Evolutionary conservation across 164 flowering plant species (phyloP).

Genomic region (Echeveria elegans): DNA sequence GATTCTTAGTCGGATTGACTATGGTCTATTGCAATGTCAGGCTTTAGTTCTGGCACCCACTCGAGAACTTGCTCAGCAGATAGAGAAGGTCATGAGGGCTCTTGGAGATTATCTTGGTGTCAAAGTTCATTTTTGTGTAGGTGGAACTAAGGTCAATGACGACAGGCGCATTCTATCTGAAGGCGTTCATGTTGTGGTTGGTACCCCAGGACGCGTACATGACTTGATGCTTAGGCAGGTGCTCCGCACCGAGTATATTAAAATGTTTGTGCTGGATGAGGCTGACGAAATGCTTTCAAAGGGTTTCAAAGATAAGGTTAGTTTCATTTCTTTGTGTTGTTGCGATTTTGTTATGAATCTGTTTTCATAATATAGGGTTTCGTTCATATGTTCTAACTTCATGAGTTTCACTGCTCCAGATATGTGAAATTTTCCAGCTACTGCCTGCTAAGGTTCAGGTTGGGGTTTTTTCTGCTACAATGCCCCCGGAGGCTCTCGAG

Average conservation of each 20-base stretch:
- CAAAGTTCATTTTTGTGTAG: slow-evolving; percentile 69
- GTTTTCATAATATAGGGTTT: not conserved
- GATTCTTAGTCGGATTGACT: slow-evolving; percentile 52
- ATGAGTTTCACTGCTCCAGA: slow-evolving; percentile 20
- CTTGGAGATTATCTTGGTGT: slow-evolving; percentile 66
- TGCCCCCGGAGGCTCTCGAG: slow-evolving; percentile 72
- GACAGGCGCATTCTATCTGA: slow-evolving; percentile 40
- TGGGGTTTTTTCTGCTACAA: slow-evolving; percentile 64
- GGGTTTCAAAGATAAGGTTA: slow-evolving; percentile 70
- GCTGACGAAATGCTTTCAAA: slow-evolving; percentile 68
- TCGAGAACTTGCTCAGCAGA: slow-evolving; percentile 66
- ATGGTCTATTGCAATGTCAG: slow-evolving; percentile 41
- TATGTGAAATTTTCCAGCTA: slow-evolving; percentile 58
- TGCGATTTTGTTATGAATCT: not conserved
- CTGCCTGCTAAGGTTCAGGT: slow-evolving; percentile 53
- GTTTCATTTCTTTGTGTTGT: not conserved
- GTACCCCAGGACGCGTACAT: slow-evolving; percentile 64
- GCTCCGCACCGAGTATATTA: slow-evolving; percentile 43
- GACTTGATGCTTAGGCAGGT: slow-evolving; percentile 52
- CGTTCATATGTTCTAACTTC: not conserved
- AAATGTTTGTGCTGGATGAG: slow-evolving; percentile 56
- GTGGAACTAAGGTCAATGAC: slow-evolving; percentile 61
- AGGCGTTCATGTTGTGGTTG: slow-evolving; percentile 65
- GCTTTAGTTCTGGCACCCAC: slow-evolving; percentile 65
- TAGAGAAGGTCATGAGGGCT: slow-evolving; percentile 70